These are phyloP conservation scores for Monilinia vaccinii-corymbosi DNA, from an alignment of 2,329 filamentous ascomycete genomes.

Conservation along the genomic window DNA sequence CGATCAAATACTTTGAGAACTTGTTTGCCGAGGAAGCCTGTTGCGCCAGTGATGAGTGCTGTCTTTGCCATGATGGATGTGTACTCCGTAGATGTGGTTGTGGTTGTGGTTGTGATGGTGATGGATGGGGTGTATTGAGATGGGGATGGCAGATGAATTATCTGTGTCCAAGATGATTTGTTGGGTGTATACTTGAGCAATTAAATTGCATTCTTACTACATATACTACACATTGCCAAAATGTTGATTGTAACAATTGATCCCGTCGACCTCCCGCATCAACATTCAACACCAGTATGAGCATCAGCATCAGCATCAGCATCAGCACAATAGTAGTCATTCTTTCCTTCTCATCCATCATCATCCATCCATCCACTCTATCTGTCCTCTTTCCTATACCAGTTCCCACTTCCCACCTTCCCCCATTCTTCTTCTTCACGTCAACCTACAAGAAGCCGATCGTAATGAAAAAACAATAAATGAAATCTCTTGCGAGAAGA, in stretches of 20 bases:
- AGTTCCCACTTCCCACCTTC: no score
- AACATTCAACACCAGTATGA: no score
- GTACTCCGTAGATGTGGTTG: neutral
- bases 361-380: no score
- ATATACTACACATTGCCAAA: no score
- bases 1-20: conserved; percentile 62
- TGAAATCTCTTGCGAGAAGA: conserved; percentile 28
- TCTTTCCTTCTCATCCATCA: neutral
- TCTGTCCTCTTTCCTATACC: no score
- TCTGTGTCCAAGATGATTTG: neutral
- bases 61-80: conserved; percentile 36
- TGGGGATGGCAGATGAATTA: neutral
- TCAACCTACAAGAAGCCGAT: conserved; percentile 35
- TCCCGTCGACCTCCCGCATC: no score
- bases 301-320: no score
- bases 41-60: conserved; percentile 74
- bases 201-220: no score
- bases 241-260: no score
- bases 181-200: no score
- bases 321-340: no score
- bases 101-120: neutral
- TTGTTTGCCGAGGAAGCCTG: conserved; percentile 73
- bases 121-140: neutral
- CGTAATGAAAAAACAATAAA: conserved; percentile 42
- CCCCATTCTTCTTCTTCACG: conserved; percentile 44